Conservation (phyloP, 202 grass and related monocot genomes). For the Saccharum hybrid region DNA sequence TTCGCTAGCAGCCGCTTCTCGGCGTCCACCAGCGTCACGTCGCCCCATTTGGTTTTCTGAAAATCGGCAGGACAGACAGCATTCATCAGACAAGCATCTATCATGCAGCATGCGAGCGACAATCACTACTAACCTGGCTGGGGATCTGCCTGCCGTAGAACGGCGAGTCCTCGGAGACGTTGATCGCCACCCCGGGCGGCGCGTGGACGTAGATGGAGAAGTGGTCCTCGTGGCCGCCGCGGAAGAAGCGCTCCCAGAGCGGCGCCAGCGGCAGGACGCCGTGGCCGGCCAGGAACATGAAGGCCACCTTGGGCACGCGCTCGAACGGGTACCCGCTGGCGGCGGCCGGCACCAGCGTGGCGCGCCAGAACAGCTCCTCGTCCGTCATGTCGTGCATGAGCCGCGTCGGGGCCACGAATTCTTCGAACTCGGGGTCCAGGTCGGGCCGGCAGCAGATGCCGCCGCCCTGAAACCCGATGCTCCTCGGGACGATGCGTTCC, state of each 20-base stretch:
- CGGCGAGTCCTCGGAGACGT: conserved; percentile 66
- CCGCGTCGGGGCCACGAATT: conserved; percentile 65
- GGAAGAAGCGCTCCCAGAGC: conserved; percentile 93
- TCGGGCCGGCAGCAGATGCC: conserved; percentile 42
- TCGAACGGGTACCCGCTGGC: conserved; percentile 56
- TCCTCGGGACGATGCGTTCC: conserved; percentile 17
- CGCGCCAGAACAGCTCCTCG: conserved; percentile 84
- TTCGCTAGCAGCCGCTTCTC: conserved; percentile 85
- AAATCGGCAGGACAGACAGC: background rate
- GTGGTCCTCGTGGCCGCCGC: conserved; percentile 55
- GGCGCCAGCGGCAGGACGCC: conserved; percentile 66
- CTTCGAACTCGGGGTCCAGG: conserved; percentile 35
- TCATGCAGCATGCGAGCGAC: background rate
- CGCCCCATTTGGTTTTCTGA: conserved; percentile 70
- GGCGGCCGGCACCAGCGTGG: conserved; percentile 68
- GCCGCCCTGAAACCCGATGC: background rate
- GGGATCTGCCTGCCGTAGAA: conserved; percentile 85
- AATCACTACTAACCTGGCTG: conserved; percentile 54
- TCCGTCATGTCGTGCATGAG: conserved; percentile 86
- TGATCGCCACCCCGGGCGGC: conserved; percentile 60
- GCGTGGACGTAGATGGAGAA: conserved; percentile 88
- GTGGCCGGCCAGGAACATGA: conserved; percentile 76
- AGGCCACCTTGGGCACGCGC: conserved; percentile 82
- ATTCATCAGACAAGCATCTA: background rate
- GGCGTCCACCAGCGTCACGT: conserved; percentile 77